These are phyloP conservation scores for Flaveria floridana DNA, from an alignment of 140 eudicot genomes.

Conservation along the genomic window DNA sequence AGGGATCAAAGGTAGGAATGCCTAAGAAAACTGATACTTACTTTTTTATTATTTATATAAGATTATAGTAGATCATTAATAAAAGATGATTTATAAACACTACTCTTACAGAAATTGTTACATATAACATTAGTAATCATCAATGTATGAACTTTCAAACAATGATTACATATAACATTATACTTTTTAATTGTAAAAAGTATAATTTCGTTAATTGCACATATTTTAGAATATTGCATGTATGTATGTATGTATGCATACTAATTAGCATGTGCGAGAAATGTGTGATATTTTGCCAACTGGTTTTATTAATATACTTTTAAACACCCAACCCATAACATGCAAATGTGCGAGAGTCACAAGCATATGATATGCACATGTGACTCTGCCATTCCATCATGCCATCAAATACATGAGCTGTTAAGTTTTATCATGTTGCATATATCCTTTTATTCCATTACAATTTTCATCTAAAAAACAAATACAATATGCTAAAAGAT, in stretches of 20 bases:
- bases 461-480: background rate
- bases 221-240: background rate
- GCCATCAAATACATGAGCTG: conserved; percentile 24
- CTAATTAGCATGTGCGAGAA: conserved; percentile 15
- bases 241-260: background rate
- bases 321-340: conserved; percentile 15
- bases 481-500: background rate
- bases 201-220: too few species aligned
- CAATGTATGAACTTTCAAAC: too few species aligned
- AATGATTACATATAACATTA: too few species aligned
- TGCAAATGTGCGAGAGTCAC: conserved; percentile 29
- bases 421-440: conserved; percentile 32
- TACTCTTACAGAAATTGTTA: background rate
- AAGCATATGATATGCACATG: conserved; percentile 36
- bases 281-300: conserved; percentile 1
- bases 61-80: background rate
- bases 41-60: background rate
- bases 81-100: background rate
- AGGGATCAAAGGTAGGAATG: too few species aligned
- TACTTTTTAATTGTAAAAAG: too few species aligned
- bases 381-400: conserved; percentile 30
- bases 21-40: background rate
- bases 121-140: background rate
- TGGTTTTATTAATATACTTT: background rate
- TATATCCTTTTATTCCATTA: background rate